Base-by-base conservation (phyloP, 2,329 filamentous ascomycete species). In the Bretziella fagacearum region DNA sequence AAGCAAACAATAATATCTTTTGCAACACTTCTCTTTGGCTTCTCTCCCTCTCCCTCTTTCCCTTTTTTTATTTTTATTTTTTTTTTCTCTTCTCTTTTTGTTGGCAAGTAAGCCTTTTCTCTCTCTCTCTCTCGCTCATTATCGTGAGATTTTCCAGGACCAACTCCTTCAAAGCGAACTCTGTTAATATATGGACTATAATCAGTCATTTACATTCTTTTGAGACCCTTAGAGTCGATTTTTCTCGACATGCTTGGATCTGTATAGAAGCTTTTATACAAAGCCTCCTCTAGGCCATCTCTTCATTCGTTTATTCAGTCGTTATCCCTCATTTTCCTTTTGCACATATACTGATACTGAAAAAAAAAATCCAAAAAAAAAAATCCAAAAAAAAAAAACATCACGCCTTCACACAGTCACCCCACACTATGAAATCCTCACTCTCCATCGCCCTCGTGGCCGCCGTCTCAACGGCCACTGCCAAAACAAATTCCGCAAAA, bases 371-470 rank as follows among this genome's bases (percentile, higher is more conserved):
- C n/a, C n/a, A n/a, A n/a, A n/a, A n/a, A n/a, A n/a, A n/a, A n/a
- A n/a, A n/a, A n/a, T n/a, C n/a, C n/a, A n/a, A n/a, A n/a, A n/a
- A 30, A 6, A 6, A 6, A 33, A n/a, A 13, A 7, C 30, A 33
- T 43, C 40, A 26, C 25, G 30, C 13, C n/a, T 39, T 43, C 40
- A 43, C 15, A 6, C 26, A 32, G 4, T 30, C 10, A 2, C 18
- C 26, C n/a, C 30, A 49, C 30, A 44, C 10, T 30, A 51, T 48
- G 45, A 44, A 35, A 45, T 40, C 35, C 11, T 41, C 41, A 3
- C 17, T 27, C 10, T 20, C 32, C 18, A 3, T 47, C 15, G 25
- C 46, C 23, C 27, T 48, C 22, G 20, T 40, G 40, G 22, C 49
- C 26, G 30, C 35, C 7, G 42, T 35, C 13, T 30, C 41, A 32